Base-by-base conservation (phyloP, 1,139 yeast species). In the Candida frijolesensis region DNA sequence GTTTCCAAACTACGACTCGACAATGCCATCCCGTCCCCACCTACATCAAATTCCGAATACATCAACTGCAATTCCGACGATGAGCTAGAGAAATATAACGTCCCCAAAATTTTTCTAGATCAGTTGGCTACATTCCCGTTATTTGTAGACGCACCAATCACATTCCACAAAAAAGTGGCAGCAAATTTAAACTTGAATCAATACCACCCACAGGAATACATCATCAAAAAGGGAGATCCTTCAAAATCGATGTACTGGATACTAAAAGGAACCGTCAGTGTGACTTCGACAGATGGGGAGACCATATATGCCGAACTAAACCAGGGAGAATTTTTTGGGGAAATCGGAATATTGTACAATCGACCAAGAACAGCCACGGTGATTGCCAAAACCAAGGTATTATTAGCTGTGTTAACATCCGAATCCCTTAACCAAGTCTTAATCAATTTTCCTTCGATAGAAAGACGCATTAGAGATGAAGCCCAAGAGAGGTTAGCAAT, bases 231-330 rank as follows among this genome's bases (percentile, higher is more conserved):
- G 57, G 92, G 92, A 2, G 91, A 86, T 58, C 85, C 85, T 1
- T 84, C 90, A n/a, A 80, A 78, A 56, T 80, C 92, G 27, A 85
- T 87, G 89, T 87, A 86, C 61, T 86, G 92, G 91, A 84, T 87
- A 38, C 67, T 87, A 14, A 80, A 86, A 59, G 95, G 95, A 3
- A 76, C 84, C 0, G 94, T 87, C 1, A 82, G 83, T 29, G 89
- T 87, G 12, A 82, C 89, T 0, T 83, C 89, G 8, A 79, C 88
- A 4, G 94, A 87, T 63, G 92, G 90, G 27, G 92, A 87, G 64
- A 78, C 88, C 2, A 73, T 83, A 4, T 85, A 83, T 61, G 91
- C 92, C 2, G 89, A 84, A 60, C 68, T 87, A 14, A 76, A 79
- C 3, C 78, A 87, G 2, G 94, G 94, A 1, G 77, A 84, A 38